Percentiles rank a stretch among this genome's conserved stretches.
phyloP scores from a whole-genome alignment of 2,329 filamentous ascomycete species.

The Aspergillus melleus region DNA sequence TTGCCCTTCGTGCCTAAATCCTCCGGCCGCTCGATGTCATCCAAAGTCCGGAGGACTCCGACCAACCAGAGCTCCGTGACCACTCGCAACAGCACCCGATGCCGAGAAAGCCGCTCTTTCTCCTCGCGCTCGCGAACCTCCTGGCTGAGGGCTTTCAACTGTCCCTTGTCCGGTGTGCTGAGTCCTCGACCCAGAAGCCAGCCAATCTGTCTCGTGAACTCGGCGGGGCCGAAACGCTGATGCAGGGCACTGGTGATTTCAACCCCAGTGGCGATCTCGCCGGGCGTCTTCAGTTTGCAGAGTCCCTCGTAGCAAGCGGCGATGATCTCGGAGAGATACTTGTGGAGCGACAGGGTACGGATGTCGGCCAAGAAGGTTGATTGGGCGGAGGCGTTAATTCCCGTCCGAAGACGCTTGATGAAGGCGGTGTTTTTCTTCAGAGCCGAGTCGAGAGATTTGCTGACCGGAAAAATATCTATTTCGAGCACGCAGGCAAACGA shows the following conservation, averaged over 20 bases:
- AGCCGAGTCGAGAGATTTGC: constrained; percentile 82
- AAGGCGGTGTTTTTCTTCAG: constrained; percentile 98
- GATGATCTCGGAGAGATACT: constrained; percentile 96
- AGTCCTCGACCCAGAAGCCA: constrained; percentile 91
- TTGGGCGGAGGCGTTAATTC: constrained; percentile 76
- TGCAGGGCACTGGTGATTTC: constrained; percentile 95
- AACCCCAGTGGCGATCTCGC: constrained; percentile 87
- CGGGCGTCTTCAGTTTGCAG: constrained; percentile 84
- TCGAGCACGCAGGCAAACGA: constrained; percentile 22
- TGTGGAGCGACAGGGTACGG: constrained; percentile 84
- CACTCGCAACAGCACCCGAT: constrained; percentile 81
- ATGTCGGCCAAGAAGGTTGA: constrained; percentile 88
- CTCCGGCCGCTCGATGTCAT: constrained; percentile 65
- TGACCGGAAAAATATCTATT: constrained; percentile 74
- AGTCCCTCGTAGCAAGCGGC: constrained; percentile 94
- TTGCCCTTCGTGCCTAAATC: constrained; percentile 58
- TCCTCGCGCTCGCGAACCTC: constrained; percentile 93
- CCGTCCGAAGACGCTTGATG: constrained; percentile 91
- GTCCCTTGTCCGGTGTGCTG: constrained; percentile 83
- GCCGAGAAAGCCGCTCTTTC: constrained; percentile 84
- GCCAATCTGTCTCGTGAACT: constrained; percentile 88
- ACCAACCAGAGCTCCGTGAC: constrained; percentile 97
- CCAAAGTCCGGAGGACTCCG: constrained; percentile 78
- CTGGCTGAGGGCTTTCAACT: constrained; percentile 72
- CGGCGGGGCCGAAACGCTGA: constrained; percentile 84